Percentiles rank a stretch among this genome's conserved stretches.
These are phyloP conservation scores for Pseudotsuga menziesii DNA, from an alignment of 75 land plant genomes.

Conservation along the genomic window DNA sequence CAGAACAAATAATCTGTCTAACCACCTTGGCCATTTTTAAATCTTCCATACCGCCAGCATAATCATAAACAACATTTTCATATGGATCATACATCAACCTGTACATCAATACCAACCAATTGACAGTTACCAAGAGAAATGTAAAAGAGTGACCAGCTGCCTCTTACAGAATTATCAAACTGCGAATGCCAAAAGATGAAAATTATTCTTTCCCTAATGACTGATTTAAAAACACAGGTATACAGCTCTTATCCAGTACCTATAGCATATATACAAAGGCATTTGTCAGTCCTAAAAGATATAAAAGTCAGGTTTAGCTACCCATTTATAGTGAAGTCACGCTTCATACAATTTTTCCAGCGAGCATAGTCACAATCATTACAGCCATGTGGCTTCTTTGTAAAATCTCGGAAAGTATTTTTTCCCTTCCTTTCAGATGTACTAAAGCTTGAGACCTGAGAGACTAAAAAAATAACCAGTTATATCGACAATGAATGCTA, in stretches of 20 bases:
- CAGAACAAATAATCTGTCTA: constrained; percentile 13
- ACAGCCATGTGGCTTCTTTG: constrained; percentile 27
- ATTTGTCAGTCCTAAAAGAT: background rate
- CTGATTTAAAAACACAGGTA: background rate
- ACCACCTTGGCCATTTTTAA: constrained; percentile 71
- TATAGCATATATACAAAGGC: background rate
- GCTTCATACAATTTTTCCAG: constrained; percentile 74
- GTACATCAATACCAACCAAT: constrained; percentile 14
- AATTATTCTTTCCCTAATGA: background rate
- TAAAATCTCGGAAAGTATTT: constrained; percentile 9
- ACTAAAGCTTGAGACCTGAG: constrained; percentile 91
- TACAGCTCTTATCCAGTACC: background rate
- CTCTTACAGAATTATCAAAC: background rate
- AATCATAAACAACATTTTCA: constrained; percentile 67
- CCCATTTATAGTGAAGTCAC: constrained; percentile 98
- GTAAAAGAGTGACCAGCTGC: constrained; percentile 6
- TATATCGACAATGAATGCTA: background rate
- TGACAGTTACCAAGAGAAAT: background rate
- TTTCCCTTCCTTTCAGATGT: constrained; percentile 31
- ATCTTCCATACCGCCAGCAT: constrained; percentile 86
- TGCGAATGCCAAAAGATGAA: background rate
- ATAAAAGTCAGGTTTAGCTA: constrained; percentile 11
- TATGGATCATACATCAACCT: constrained; percentile 96
- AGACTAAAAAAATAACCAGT: background rate
- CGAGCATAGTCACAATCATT: constrained; percentile 60